Evolutionary conservation across 495 filamentous ascomycete species (phyloP), one percentile per base, ranked within the genome.

Genomic region (Aspergillus cristatus): DNA sequence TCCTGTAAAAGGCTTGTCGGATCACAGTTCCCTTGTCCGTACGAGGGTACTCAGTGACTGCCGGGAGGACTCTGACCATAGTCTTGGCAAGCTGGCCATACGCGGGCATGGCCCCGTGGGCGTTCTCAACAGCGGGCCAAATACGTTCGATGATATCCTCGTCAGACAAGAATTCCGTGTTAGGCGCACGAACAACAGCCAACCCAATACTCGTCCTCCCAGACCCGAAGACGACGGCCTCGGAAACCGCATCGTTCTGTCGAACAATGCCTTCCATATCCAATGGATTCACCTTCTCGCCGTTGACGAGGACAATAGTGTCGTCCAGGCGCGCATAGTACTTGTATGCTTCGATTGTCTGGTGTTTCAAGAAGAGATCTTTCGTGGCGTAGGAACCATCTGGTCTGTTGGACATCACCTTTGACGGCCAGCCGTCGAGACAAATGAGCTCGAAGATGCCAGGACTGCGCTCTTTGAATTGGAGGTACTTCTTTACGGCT

Each of bases 241-340:
- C 65, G 11, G 53, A 40, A 5, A 68, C 57, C 1, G 48, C 41
- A 8, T 50, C 37, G 28, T 59, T 51, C 36, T 68, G 53, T 26
- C 62, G 41, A 16, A 64, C 53, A 2, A 55, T 51, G 13, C 62
- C 69, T 60, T 84, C 79, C 12, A 83, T 50, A 1, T 73, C 73
- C 14, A 75, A 68, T 5, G 79, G 78, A 42, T 79, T 78, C 22
- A 82, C 80, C 39, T 84, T 83, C 56, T 81, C 79, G 0, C 79
- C 79, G 11, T 79, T 84, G 12, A 75, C 57, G 3, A 84, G 58
- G 0, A 71, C 76, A 28, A 82, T 61, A 17, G 78, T 72, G 14
- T 76, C 68, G 39, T 82, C 79, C 1, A 72, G 61, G 29, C 78
- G 61, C 16, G 65, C 70, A 35, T 76, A 65, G 48, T 82, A 81